Percentiles rank a stretch among this genome's conserved stretches.
Evolutionary conservation across 495 filamentous ascomycete genomes (phyloP).

Genomic region (Venustampulla echinocandica): DNA sequence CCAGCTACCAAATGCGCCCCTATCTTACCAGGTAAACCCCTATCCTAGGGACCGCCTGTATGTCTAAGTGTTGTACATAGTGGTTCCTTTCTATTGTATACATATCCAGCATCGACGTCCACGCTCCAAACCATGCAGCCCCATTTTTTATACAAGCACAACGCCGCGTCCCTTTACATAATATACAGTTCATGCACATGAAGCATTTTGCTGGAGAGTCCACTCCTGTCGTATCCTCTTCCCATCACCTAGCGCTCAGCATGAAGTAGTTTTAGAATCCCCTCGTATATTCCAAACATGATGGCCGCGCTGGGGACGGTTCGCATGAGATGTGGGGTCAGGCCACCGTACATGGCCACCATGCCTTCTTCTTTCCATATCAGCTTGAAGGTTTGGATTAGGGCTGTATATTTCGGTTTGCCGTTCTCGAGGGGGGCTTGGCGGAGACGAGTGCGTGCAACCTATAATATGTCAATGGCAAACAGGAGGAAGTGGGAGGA

Average conservation of each 20-base stretch:
- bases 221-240: neutral
- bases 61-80: neutral
- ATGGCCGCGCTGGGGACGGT: constrained; percentile 85
- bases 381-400: constrained; percentile 71
- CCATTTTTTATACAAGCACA: neutral
- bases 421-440: constrained; percentile 71
- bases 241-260: constrained; percentile 4
- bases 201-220: neutral
- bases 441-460: constrained; percentile 70
- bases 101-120: neutral
- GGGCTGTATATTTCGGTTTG: constrained; percentile 68
- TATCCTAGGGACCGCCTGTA: no score
- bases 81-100: neutral
- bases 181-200: neutral
- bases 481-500: neutral
- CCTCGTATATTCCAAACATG: constrained; percentile 89
- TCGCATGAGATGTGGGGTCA: constrained; percentile 78
- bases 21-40: no score
- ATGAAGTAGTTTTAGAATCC: constrained; percentile 47
- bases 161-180: neutral
- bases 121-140: no score
- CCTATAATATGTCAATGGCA: constrained; percentile 33
- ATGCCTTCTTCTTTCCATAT: constrained; percentile 82
- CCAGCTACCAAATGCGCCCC: no score
- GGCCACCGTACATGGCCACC: constrained; percentile 70